phyloP scores from a whole-genome alignment of 306 rosid species.

The Lathyrus aphaca region DNA sequence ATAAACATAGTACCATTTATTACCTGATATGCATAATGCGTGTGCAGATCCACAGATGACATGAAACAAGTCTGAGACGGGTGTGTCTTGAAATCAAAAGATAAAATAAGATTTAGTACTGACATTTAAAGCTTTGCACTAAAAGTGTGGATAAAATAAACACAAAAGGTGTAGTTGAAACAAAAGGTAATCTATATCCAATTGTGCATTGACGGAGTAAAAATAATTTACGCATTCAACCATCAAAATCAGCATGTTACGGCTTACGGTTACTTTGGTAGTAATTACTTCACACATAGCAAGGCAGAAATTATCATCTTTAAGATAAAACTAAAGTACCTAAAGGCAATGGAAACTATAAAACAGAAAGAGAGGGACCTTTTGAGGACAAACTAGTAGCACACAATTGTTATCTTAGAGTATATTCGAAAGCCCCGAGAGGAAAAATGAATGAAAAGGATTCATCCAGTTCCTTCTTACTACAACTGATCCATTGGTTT shows the following conservation, averaged over 20 bases:
- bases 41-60: conserved; percentile 99
- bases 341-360: conserved; percentile 5
- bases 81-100: conserved; percentile 73
- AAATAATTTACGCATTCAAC: conserved; percentile 1
- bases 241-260: conserved; percentile 15
- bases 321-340: conserved; percentile 16
- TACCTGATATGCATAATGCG: conserved; percentile 99
- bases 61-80: conserved; percentile 99
- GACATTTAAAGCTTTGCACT: conserved; percentile 30
- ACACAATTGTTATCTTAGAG: conserved; percentile 1
- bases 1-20: conserved; percentile 25
- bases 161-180: background rate
- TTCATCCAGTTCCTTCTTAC: conserved; percentile 8
- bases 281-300: conserved; percentile 11
- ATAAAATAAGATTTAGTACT: conserved; percentile 38
- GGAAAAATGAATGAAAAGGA: conserved; percentile 18
- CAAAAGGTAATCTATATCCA: conserved; percentile 28
- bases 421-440: conserved; percentile 21
- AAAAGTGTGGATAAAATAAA: conserved; percentile 10
- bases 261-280: conserved; percentile 17
- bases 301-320: conserved; percentile 33
- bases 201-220: conserved; percentile 8
- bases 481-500: conserved; percentile 14
- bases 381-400: conserved; percentile 3
- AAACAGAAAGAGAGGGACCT: conserved; percentile 19